These are phyloP conservation scores for Penicillium sp. DNA, from an alignment of 2,329 filamentous ascomycete genomes.

Conservation along the genomic window DNA sequence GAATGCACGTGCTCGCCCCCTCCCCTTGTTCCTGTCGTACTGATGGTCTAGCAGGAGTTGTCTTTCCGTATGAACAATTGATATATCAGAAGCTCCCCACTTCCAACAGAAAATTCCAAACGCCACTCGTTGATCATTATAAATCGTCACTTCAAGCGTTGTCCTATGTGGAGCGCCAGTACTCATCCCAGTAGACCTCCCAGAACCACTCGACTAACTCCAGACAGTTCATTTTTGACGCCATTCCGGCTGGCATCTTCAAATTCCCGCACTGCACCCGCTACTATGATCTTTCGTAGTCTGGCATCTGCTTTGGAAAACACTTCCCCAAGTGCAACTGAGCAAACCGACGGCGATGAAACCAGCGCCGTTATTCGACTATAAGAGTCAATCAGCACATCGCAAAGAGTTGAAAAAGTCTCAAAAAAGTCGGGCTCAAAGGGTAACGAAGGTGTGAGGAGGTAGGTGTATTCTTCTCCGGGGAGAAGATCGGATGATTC, in stretches of 20 bases:
- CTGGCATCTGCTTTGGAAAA: conserved; percentile 87
- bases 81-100: background rate
- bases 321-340: conserved; percentile 69
- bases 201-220: conserved; percentile 82
- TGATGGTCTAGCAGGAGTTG: background rate
- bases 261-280: conserved; percentile 85
- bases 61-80: background rate
- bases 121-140: conserved; percentile 5
- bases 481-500: conserved; percentile 64
- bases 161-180: background rate
- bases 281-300: conserved; percentile 83
- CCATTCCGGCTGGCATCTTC: conserved; percentile 78
- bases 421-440: conserved; percentile 98
- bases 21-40: too few relatives aligned
- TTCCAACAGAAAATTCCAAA: background rate
- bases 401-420: conserved; percentile 92
- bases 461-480: conserved; percentile 81
- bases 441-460: conserved; percentile 86
- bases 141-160: background rate
- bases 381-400: conserved; percentile 92
- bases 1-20: too few relatives aligned
- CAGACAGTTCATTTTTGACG: conserved; percentile 76
- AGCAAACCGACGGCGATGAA: conserved; percentile 70
- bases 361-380: conserved; percentile 72
- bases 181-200: conserved; percentile 68